Base-by-base conservation (phyloP, 169 alveolate species). In the Plasmodium inui region DNA sequence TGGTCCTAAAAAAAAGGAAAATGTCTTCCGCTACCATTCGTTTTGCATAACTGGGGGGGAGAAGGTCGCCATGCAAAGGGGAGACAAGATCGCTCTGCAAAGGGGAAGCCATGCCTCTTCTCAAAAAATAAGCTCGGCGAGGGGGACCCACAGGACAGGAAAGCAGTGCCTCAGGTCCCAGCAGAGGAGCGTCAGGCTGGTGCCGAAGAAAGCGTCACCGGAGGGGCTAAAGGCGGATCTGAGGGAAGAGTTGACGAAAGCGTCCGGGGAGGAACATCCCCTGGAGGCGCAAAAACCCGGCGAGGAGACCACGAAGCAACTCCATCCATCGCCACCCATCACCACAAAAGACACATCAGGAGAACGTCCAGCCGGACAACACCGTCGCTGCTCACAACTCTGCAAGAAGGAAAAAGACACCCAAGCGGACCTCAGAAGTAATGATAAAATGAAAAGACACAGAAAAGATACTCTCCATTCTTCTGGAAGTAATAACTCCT, bases 11-110 rank as follows among this genome's bases (percentile, higher is more conserved):
- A 82, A 6, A 82, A 83, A 83, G n/a, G 73, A 67, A 67, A 70
- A 83, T 70, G 14, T 83, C 17, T 83, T 83, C 70, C 92, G 72
- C 17, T 83, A 70, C 71, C 92, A 83, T 10, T 83, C 92, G 6
- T 83, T 83, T 70, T 83, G 92, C n/a, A 83, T 83, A 83, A 70
- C 39, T 70, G 39, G 74, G 14, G 74, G 41, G 50, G 79, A 46
- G 3, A 53, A 41, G 26, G 19, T 2, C 10, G 14, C 19, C 14
- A 22, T 67, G 37, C 30, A 26, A 12, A 67, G 39, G 37, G 76
- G 37, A 67, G 3, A 1, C 8, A 6, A 26, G 7, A 10, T 0
- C 61, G 44, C 44, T 37, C 44, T 5, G 9, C 44, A 37, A 2
- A 37, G 9, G 9, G 44, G 44, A 37, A 37, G 44, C 8, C 44